Conservation (phyloP, 2,329 filamentous ascomycete genomes). For the Colletotrichum lindemuthianum region DNA sequence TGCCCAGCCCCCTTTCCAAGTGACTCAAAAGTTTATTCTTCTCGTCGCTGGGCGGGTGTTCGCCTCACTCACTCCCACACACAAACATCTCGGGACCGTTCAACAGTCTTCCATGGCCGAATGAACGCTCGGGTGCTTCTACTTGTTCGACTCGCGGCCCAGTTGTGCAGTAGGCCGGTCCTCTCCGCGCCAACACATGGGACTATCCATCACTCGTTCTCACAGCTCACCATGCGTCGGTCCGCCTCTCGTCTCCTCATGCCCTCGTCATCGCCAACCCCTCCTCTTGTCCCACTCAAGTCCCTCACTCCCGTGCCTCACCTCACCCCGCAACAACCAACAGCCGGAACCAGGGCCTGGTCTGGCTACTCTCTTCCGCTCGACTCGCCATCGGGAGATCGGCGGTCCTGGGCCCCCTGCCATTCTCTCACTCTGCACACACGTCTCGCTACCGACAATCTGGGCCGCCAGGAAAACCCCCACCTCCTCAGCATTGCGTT, state of each 20-base stretch:
- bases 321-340: no score
- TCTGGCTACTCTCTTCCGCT: not conserved
- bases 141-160: not conserved
- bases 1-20: not conserved
- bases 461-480: slow-evolving; percentile 30
- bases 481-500: slow-evolving; percentile 9
- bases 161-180: no score
- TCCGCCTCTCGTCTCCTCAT: not conserved
- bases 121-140: not conserved
- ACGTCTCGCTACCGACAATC: slow-evolving; percentile 27
- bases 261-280: slow-evolving; percentile 10
- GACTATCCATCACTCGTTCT: not conserved
- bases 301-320: no score
- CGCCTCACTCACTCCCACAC: no score
- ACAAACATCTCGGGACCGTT: slow-evolving; percentile 19
- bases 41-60: not conserved
- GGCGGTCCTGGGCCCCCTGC: slow-evolving; percentile 9
- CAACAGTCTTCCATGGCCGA: slow-evolving; percentile 26
- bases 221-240: slow-evolving; percentile 5
- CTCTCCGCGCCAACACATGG: no score
- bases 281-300: not conserved
- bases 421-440: not conserved
- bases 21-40: not conserved
- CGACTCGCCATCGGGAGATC: slow-evolving; percentile 26
- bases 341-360: no score